These are phyloP conservation scores for Drechslera avenae DNA, from an alignment of 2,329 filamentous ascomycete species.

Conservation along the genomic window DNA sequence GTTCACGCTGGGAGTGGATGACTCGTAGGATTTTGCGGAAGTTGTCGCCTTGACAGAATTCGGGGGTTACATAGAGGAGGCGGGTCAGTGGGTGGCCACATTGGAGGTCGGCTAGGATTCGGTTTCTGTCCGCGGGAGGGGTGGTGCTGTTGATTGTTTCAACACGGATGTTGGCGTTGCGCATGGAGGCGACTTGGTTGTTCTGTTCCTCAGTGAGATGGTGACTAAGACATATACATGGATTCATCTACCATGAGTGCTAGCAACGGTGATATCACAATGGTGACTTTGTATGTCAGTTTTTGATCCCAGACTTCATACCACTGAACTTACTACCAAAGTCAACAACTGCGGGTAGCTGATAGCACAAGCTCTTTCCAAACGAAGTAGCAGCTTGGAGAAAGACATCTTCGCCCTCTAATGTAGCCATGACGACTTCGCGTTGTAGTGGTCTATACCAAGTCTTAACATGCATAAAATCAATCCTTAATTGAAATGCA, in stretches of 20 bases:
- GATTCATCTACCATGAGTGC: conserved; percentile 76
- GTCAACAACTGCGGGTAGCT: conserved; percentile 86
- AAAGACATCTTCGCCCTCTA: conserved; percentile 88
- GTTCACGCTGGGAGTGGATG: conserved; percentile 78
- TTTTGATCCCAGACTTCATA: neutral
- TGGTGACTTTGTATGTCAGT: conserved; percentile 66
- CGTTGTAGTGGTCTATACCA: conserved; percentile 73
- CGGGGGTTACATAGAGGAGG: conserved; percentile 91
- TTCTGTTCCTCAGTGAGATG: conserved; percentile 59
- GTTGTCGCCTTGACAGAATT: conserved; percentile 76
- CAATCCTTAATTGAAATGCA: conserved; percentile 3
- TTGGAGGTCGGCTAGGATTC: conserved; percentile 79
- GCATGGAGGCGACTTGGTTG: conserved; percentile 86
- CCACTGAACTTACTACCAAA: conserved; percentile 70
- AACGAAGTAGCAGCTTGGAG: conserved; percentile 90
- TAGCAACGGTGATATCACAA: conserved; percentile 86
- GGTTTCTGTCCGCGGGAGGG: conserved; percentile 64
- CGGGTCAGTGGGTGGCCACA: conserved; percentile 84
- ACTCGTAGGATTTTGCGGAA: conserved; percentile 77
- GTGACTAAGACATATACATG: neutral
- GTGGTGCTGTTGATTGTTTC: conserved; percentile 88
- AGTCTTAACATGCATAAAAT: conserved; percentile 6
- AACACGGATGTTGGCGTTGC: conserved; percentile 74
- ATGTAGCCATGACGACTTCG: conserved; percentile 82
- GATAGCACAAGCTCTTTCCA: conserved; percentile 92